phyloP scores from a whole-genome alignment of 1,139 yeast species.

The Saccharomyces pastorianus region DNA sequence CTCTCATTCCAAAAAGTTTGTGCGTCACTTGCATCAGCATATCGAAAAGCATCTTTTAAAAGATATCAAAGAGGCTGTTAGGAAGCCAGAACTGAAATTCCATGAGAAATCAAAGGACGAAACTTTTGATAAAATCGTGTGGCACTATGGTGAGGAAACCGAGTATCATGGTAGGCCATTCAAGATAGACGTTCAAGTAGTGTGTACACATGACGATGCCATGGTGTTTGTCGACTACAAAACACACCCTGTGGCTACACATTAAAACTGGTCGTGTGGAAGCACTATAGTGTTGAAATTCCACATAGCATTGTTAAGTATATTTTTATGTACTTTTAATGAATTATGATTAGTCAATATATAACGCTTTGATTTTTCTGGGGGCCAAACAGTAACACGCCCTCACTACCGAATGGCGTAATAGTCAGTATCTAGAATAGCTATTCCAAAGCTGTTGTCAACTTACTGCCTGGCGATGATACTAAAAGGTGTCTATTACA shows the following conservation, averaged over 20 bases:
- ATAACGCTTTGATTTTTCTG: not conserved
- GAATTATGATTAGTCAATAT: not conserved
- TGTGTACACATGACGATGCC: conserved; percentile 53
- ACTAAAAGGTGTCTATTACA: not conserved
- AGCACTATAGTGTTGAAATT: not conserved
- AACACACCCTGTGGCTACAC: conserved; percentile 31
- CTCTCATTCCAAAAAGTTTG: conserved; percentile 62
- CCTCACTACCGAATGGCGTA: no score
- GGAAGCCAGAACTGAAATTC: conserved; percentile 45
- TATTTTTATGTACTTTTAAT: not conserved
- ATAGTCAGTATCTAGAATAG: no score
- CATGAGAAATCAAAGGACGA: conserved; percentile 44
- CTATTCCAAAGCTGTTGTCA: not conserved
- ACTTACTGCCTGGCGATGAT: not conserved
- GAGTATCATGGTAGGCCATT: conserved; percentile 42
- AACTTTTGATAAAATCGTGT: conserved; percentile 39
- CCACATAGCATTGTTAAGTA: not conserved
- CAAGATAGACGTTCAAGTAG: conserved; percentile 49
- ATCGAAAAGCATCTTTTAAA: conserved; percentile 60
- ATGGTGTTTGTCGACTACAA: conserved; percentile 52
- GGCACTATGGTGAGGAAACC: conserved; percentile 48
- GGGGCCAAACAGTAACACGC: no score
- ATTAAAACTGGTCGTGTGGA: not conserved
- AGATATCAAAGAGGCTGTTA: conserved; percentile 57
- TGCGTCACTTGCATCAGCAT: conserved; percentile 69